Conservation (phyloP, 768 basidiomycete species). For the Lyophyllum atratum region DNA sequence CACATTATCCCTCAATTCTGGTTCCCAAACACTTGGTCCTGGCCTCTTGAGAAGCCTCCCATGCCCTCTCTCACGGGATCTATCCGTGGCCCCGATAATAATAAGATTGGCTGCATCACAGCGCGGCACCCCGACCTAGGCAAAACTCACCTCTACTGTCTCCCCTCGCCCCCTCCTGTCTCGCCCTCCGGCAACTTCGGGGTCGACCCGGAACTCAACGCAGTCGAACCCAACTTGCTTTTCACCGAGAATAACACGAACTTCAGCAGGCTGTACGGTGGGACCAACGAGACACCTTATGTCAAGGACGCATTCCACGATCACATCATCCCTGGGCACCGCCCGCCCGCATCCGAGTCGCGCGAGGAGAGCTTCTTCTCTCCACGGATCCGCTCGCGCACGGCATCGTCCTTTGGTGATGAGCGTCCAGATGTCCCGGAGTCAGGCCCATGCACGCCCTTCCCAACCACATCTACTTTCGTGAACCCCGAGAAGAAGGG, state of each 20-base stretch:
- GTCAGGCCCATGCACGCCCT: conserved; percentile 62
- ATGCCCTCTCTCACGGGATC: conserved; percentile 64
- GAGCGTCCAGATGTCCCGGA: conserved; percentile 42
- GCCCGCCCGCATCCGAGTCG: conserved; percentile 54
- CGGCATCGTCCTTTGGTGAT: conserved; percentile 43
- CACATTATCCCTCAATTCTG: conserved; percentile 95
- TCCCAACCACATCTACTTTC: conserved; percentile 55
- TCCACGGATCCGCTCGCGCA: conserved; percentile 51
- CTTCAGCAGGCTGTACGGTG: conserved; percentile 87
- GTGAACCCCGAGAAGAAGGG: conserved; percentile 87
- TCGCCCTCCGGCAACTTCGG: conserved; percentile 65
- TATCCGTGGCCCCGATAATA: conserved; percentile 39
- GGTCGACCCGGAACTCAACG: conserved; percentile 64
- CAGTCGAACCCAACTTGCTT: conserved; percentile 79
- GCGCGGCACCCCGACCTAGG: conserved; percentile 76
- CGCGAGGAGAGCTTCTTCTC: conserved; percentile 47
- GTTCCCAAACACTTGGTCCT: conserved; percentile 99
- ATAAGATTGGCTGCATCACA: conserved; percentile 60
- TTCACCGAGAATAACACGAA: conserved; percentile 99
- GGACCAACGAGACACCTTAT: conserved; percentile 77
- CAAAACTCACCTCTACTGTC: conserved; percentile 81
- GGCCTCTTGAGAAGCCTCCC: conserved; percentile 69
- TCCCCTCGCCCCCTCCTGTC: conserved; percentile 91
- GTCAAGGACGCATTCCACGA: conserved; percentile 99
- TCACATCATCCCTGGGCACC: conserved; percentile 88